A percentile compares a stretch with the other conserved stretches of the same genome.
These are phyloP conservation scores for Fragosphaeria purpurea DNA, from an alignment of 2,329 filamentous ascomycete genomes.

Conservation along the genomic window DNA sequence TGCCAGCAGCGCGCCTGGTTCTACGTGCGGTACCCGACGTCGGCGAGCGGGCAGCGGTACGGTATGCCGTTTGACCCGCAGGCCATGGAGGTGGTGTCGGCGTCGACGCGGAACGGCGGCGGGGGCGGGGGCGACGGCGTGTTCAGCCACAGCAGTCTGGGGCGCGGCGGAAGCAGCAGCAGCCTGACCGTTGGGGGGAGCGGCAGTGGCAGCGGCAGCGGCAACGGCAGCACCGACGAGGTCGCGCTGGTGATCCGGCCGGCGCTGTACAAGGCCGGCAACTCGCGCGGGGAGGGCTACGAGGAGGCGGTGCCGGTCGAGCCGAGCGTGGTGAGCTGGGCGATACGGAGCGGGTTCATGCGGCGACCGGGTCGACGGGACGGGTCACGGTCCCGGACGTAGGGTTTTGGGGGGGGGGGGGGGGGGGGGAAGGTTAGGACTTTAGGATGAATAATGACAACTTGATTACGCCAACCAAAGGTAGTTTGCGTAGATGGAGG, in stretches of 20 bases:
- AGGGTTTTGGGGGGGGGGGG: not conserved
- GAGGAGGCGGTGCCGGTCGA: constrained; percentile 1
- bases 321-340: constrained; percentile 5
- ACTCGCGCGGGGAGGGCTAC: constrained; percentile 9
- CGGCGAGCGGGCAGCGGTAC: constrained; percentile 1
- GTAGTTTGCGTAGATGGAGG: no score
- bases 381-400: not conserved
- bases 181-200: not conserved
- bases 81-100: constrained; percentile 3
- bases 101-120: not conserved
- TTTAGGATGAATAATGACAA: not conserved
- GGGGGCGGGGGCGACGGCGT: not conserved
- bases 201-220: not conserved
- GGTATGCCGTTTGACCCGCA: constrained; percentile 7
- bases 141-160: no score
- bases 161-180: not conserved
- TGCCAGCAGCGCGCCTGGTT: constrained; percentile 10
- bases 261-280: constrained; percentile 8
- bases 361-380: not conserved
- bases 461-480: no score
- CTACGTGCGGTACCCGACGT: constrained; percentile 6
- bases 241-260: constrained; percentile 7
- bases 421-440: not conserved
- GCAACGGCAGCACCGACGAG: not conserved
- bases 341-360: not conserved